Evolutionary conservation across 257 asterid species (phyloP).

Genomic region (Petrea volubilis): DNA sequence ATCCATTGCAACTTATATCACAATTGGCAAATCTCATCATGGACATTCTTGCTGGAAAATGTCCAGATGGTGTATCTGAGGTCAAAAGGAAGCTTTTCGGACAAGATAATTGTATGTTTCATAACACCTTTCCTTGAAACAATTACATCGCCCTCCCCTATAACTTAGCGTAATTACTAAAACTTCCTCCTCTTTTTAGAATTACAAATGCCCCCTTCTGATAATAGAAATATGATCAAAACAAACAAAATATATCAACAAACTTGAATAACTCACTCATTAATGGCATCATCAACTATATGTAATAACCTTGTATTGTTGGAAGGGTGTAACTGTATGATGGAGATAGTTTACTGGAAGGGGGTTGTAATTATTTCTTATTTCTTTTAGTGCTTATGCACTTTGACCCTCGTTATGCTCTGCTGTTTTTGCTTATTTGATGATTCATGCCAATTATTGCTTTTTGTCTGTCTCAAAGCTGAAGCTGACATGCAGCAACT

Average conservation of each 20-base stretch:
- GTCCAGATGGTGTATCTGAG: conserved; percentile 51
- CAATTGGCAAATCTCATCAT: conserved; percentile 85
- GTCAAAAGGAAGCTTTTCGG: conserved; percentile 49
- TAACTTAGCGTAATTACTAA: too few species aligned
- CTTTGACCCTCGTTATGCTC: not conserved
- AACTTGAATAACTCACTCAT: too few species aligned
- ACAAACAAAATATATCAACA: too few species aligned
- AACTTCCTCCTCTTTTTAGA: too few species aligned
- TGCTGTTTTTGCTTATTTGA: not conserved
- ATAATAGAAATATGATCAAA: too few species aligned
- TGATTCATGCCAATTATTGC: not conserved
- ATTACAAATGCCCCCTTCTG: too few species aligned
- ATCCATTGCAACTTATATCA: conserved; percentile 86
- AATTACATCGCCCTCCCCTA: too few species aligned
- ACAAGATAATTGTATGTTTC: conserved; percentile 55
- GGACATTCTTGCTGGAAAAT: conserved; percentile 86
- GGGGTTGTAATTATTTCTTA: too few species aligned
- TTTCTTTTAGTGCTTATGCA: not conserved
- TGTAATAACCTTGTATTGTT: too few species aligned
- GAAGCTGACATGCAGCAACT: conserved; percentile 79
- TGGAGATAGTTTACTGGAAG: too few species aligned
- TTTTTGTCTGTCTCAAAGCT: conserved; percentile 38
- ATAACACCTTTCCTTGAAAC: not conserved
- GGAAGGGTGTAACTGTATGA: too few species aligned
- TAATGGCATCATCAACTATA: too few species aligned